Evolutionary conservation across 768 basidiomycete species (phyloP), one percentile per base, ranked within the genome.

Genomic region (Panellus pusillus): DNA sequence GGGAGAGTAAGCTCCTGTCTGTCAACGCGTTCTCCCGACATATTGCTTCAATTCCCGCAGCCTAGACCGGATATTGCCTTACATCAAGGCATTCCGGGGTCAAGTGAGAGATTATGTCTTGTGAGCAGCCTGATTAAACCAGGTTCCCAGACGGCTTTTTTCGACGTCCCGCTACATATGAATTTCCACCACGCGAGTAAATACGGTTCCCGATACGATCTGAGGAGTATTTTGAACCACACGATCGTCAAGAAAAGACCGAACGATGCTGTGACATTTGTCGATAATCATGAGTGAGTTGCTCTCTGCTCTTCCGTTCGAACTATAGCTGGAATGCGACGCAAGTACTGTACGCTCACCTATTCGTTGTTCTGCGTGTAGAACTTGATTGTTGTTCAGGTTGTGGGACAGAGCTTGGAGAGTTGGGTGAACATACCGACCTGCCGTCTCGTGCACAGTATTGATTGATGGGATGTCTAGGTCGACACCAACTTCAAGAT

Each of bases 151-250:
- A 83, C 89, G 11, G 79, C 93, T 0, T 92, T 96, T 65, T 97
- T 97, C 60, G 94, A 97, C 65, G 91, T 92, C 7, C 91, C 92
- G 17, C 75, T 98, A 18, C 94, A 98, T 65, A 78, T 83, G 70
- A 92, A 91, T 60, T 86, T 95, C 64, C 77, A 86, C 63, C 74
- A 78, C 54, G 94, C 94, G 12, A 90, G 91, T 66, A 80, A 83
- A 57, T 73, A 74, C 14, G 79, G 85, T 28, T 75, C 77, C 32
- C 72, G 76, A 15, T 96, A 83, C 63, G 93, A 96, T 69, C 76
- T 98, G 42, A 74, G 92, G 55, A 80, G 66, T 29, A 85, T 98
- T 55, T 72, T 94, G 37, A 74, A 87, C 47, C 75, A 79, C 42
- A 87, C 89, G 1, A 68, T 98, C 11, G 77, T 91, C 15, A 76